These are phyloP conservation scores for Psilocybe azurescens DNA, from an alignment of 768 basidiomycete species.

Conservation along the genomic window DNA sequence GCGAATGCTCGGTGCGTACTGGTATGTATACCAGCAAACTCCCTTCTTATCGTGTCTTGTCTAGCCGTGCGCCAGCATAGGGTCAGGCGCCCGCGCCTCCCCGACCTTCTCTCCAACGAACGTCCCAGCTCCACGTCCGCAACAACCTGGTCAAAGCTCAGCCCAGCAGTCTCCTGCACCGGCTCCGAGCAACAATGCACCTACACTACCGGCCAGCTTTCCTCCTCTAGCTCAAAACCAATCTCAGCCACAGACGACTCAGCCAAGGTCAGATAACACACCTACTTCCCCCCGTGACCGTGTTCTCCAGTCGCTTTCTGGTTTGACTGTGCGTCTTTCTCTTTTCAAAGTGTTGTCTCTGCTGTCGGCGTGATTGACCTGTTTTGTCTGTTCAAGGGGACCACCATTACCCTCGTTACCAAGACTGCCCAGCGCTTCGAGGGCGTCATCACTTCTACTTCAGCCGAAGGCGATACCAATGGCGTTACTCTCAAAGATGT, in stretches of 20 bases:
- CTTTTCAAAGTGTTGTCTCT: background rate
- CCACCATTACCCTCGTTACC: conserved; percentile 76
- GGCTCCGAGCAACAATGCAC: conserved; percentile 10
- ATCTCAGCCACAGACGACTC: conserved; percentile 49
- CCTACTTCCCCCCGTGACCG: conserved; percentile 52
- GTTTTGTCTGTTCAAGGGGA: conserved; percentile 54
- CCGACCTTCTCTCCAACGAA: conserved; percentile 70
- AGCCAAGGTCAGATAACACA: conserved; percentile 48
- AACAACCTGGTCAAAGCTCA: conserved; percentile 18
- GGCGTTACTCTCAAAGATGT: conserved; percentile 82
- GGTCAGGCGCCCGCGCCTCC: conserved; percentile 64
- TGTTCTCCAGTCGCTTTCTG: conserved; percentile 66
- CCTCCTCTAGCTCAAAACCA: conserved; percentile 35
- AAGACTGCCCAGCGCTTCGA: conserved; percentile 77
- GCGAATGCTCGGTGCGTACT: conserved; percentile 54
- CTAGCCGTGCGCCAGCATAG: conserved; percentile 60
- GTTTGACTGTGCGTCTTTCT: conserved; percentile 65
- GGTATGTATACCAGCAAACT: conserved; percentile 26
- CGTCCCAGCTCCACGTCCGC: conserved; percentile 41
- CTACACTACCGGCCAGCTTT: conserved; percentile 12
- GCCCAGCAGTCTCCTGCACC: conserved; percentile 16
- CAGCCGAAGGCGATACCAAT: conserved; percentile 65
- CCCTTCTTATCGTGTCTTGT: conserved; percentile 28
- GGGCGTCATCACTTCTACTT: conserved; percentile 68
- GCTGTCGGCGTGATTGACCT: conserved; percentile 5